Base-by-base conservation (phyloP, 192 early-diverging fungal species). In the Coemansia sp. region DNA sequence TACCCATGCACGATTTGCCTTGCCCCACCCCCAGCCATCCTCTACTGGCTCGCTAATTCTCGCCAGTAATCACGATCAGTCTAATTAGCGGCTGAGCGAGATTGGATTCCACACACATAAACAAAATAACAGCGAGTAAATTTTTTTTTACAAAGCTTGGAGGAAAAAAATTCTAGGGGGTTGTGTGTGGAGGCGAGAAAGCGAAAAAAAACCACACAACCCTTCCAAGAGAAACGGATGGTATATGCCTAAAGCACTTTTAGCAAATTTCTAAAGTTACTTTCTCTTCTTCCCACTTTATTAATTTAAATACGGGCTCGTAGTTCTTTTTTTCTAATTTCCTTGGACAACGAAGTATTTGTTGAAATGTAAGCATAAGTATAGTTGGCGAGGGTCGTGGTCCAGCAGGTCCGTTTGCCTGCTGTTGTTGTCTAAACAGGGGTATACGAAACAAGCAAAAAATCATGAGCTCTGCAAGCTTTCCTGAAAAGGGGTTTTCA, bases 291-390 rank as follows among this genome's bases (percentile, higher is more conserved):
- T 66, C 75, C 58, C 70, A 66, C 65, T 56, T 65, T 73, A 68
- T 54, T 69, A 56, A 70, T 70, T 65, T 61, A 69, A 65, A 66
- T 61, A 72, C 70, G 65, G 74, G 74, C 67, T 70, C 65, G 74
- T 75, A 75, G 74, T 69, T 63, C 61, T 63, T 75, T 69, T 57
- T 57, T 18, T 52, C 20, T 34, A 57, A 48, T 58, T 72, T 52
- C 17, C 28, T 63, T 51, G 68, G 61, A 70, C 67, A 57, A 65
- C 66, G 61, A 63, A 66, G 48, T 48, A 63, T 57, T 76, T 68
- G 66, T 70, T 78, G 66, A 78, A 78, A 76, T 75, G 74, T 75
- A 75, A 75, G 74, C 33, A 37, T 35, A 60, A 63, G 56, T 64
- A 15, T 38, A 43, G 14, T 68, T 36, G 6, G 58, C 34, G 36